Base-by-base conservation (phyloP, 371 early-diverging fungal species). In the Mucor velutinosus region DNA sequence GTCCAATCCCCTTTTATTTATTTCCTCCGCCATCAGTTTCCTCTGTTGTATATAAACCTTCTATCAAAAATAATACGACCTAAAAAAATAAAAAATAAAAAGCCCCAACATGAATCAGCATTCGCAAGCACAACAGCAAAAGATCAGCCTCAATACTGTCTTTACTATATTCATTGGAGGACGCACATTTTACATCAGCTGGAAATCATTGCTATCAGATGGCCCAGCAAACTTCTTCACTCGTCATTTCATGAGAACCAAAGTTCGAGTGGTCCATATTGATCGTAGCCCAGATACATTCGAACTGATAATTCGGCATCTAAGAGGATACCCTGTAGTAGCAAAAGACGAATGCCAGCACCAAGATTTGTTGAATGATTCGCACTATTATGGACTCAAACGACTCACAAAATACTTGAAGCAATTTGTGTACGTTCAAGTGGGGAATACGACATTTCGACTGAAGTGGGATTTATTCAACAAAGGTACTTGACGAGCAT, bases 281-380 rank as follows among this genome's bases (percentile, higher is more conserved):
- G 86, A 89, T 65, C 78, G 87, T 19, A 85, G 82, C 55, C 78
- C 86, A 21, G 80, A 81, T 11, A 78, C 77, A 7, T 89, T 89
- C 72, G 71, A 74, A 19, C 65, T 82, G 17, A 80, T 89, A 63
- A 80, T 83, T 39, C 81, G 81, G 37, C 84, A 87, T 72, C 72
- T 89, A 61, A 85, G 86, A 58, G 89, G 89, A 30, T 89, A 89
- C 59, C 76, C 80, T 59, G 68, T 87, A 30, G 73, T 74, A 19
- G 83, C 87, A 4, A 67, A 63, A 41, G 83, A 86, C 39, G 84
- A 86, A 64, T 45, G 76, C 43, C 69, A 78, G 33, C 68, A 77
- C 35, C 83, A 85, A 66, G 80, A 79, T 55, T 66, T 87, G 0
- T 63, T 86, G 62, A 78, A 71, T 47, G 88, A 87, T 58, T 84